Evolutionary conservation across 1,284 basidiomycete genomes (phyloP), one percentile per base, ranked within the genome.

Genomic region (Ustilago vetiveriae): DNA sequence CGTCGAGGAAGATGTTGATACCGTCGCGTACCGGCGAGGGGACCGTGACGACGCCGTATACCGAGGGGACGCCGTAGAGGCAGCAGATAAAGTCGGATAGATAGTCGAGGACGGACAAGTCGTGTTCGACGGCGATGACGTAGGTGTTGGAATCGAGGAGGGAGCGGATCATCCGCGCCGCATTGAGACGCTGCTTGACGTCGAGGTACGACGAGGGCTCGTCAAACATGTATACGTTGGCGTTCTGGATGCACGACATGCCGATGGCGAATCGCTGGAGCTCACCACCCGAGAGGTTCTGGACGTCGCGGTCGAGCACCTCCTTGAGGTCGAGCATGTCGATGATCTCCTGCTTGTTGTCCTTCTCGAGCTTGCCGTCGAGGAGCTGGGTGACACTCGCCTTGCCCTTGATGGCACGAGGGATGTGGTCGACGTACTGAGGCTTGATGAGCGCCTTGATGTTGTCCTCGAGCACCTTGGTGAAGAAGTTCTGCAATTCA

Each of bases 191-290:
- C 66, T 82, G 80, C 72, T 82, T 82, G 42, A 82, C 80, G 46
- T 82, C 80, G 50, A 82, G 72, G 50, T 82, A 82, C 16, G 77
- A 79, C 27, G 80, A 82, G 22, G 80, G 80, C 60, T 82, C 80
- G 64, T 82, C 80, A 36, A 82, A 82, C 80, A 82, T 82, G 76
- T 82, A 82, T 64, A 82, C 72, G 64, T 82, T 81, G 51, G 80
- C 80, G n/a, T 55, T 66, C 63, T 82, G 80, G 19, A 82, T 72
- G 52, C 78, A 80, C 22, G 72, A 75, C 80, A 82, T 82, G 23
- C 78, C 80, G 53, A 82, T 82, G 27, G 80, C 79, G 59, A 82
- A 82, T 22, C 80, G 71, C 65, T 82, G 80, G 33, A 82, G 65
- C 63, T 82, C 80, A 53, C 80, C 80, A 76, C 80, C 80, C n/a